Evolutionary conservation across 306 rosid species (phyloP), one percentile per base, ranked within the genome.

Genomic region (Erythrophleum fordii): DNA sequence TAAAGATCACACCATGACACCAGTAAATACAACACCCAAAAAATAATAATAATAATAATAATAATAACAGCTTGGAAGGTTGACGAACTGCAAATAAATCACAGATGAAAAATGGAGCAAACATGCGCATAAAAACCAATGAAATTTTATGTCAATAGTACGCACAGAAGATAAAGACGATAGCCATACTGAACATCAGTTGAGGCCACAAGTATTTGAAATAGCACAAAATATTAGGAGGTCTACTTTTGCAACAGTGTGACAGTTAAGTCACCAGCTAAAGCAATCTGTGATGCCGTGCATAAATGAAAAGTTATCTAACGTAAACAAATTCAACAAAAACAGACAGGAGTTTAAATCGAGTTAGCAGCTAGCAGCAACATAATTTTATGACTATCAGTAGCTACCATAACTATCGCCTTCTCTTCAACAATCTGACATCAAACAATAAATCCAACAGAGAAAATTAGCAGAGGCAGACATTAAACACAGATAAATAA

Each of bases 391-490:
- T 25, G n/a, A 26, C 55, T 5, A 61, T 69, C 39, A 68, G 35
- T 6, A 35, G 39, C 76, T 64, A 20, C 60, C 70, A 76, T 13
- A 37, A 61, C 1, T 28, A 62, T 4, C 65, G 2, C 60, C 55
- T 39, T 23, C 69, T 29, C 65, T 60, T 77, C 84, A 11, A 69
- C 39, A 60, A 83, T 84, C 84, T 81, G 53, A 49, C 17, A 34
- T 44, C 9, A 55, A 75, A 62, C 60, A 73, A 28, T 68, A 77
- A 2, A 73, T 25, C 9, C 28, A 75, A 42, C 48, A 52, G 18
- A 83, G 59, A 45, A 11, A 64, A 18, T 49, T 12, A 77, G 52
- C 85, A 72, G 8, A 52, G 39, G 0, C 17, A 58, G 0, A 22
- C 39, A 53, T 0, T 3, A 42, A 41, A 28, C 37, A 29, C 0